Conservation (phyloP, 805 yeast genomes). For the Candida namnaoensis region DNA sequence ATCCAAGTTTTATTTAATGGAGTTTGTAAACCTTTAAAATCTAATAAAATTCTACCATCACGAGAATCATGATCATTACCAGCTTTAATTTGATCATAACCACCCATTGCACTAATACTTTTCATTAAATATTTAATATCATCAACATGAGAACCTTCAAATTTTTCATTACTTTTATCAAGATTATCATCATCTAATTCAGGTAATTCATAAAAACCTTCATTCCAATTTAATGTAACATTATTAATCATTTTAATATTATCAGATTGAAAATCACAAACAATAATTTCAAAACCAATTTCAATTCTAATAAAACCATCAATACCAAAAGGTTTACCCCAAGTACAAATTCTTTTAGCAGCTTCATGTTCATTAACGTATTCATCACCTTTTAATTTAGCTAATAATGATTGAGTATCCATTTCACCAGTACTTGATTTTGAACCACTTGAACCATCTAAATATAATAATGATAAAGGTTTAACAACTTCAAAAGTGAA, state of each 20-base stretch:
- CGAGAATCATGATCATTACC: slow-evolving; percentile 39
- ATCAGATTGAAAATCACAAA: slow-evolving; percentile 47
- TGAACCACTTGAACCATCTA: slow-evolving; percentile 71
- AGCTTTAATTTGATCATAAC: slow-evolving; percentile 36
- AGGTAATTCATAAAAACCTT: slow-evolving; percentile 2
- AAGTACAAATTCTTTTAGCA: slow-evolving; percentile 42
- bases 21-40: slow-evolving; percentile 44
- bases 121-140: slow-evolving; percentile 6
- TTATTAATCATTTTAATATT: slow-evolving; percentile 38
- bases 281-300: slow-evolving; percentile 50
- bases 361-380: slow-evolving; percentile 32
- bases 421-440: slow-evolving; percentile 47
- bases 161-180: neutral
- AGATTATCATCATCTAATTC: no score
- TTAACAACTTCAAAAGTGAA: slow-evolving; percentile 37
- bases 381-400: slow-evolving; percentile 22
- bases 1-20: slow-evolving; percentile 43
- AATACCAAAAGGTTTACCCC: slow-evolving; percentile 37
- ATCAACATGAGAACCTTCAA: neutral
- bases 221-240: slow-evolving; percentile 27
- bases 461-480: slow-evolving; percentile 39
- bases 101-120: slow-evolving; percentile 20
- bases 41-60: slow-evolving; percentile 40
- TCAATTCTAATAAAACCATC: slow-evolving; percentile 55
- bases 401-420: slow-evolving; percentile 44